A percentile compares a stretch with the other conserved stretches of the same genome.
phyloP scores from a whole-genome alignment of 2,329 filamentous ascomycete genomes.

The Lecanicillium sp. region DNA sequence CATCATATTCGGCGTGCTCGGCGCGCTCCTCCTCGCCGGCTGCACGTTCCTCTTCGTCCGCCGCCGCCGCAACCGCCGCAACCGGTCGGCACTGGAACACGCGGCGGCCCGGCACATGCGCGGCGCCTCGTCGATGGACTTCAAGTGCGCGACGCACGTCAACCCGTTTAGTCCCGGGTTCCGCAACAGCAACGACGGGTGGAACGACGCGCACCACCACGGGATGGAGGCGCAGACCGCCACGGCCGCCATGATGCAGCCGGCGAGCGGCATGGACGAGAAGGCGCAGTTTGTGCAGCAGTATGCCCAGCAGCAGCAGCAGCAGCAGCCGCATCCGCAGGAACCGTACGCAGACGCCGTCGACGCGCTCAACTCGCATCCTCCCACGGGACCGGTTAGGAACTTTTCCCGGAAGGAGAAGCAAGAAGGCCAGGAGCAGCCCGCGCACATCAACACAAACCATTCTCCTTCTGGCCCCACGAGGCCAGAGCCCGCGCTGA shows the following conservation, averaged over 20 bases:
- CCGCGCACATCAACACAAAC: not conserved
- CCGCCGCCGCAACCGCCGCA: slow-evolving; percentile 34
- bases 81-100: slow-evolving; percentile 6
- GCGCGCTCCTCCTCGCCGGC: slow-evolving; percentile 30
- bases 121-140: slow-evolving; percentile 40
- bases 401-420: slow-evolving; percentile 12
- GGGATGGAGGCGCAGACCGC: slow-evolving; percentile 17
- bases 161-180: slow-evolving; percentile 34
- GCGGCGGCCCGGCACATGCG: slow-evolving; percentile 18
- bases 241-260: not conserved
- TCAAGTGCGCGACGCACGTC: slow-evolving; percentile 44
- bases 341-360: not conserved
- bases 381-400: slow-evolving; percentile 1
- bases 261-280: slow-evolving; percentile 14
- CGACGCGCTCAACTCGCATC: slow-evolving; percentile 9
- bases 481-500: not conserved
- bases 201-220: slow-evolving; percentile 9
- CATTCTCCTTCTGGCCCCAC: not conserved
- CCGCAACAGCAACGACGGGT: slow-evolving; percentile 24
- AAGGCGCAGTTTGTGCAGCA: slow-evolving; percentile 4
- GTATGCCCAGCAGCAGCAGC: not conserved
- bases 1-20: slow-evolving; percentile 34
- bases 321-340: not conserved
- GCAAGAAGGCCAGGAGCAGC: not conserved
- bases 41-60: slow-evolving; percentile 40